Conservation (phyloP, 345 rosid genomes). For the Leavenworthia alabamica region DNA sequence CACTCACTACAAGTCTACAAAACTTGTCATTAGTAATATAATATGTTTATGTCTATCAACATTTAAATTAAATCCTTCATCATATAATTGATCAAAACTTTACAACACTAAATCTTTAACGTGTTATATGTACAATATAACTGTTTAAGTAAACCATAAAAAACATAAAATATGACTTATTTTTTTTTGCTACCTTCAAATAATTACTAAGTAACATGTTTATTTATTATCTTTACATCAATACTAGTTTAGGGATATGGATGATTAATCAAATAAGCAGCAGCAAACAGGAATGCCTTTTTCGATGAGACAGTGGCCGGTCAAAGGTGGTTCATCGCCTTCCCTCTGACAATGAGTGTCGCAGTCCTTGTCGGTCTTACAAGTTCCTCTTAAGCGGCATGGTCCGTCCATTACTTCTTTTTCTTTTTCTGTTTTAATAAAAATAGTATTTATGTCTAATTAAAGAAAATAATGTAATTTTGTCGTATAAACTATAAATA, state of each 20-base stretch:
- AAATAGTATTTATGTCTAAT: too few relatives aligned
- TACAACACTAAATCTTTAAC: too few relatives aligned
- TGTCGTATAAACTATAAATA: too few relatives aligned
- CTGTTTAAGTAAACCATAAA: too few relatives aligned
- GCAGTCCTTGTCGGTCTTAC: conserved; percentile 12
- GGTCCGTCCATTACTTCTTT: conserved; percentile 23
- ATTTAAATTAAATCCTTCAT: too few relatives aligned
- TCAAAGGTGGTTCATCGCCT: not conserved
- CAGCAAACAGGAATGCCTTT: conserved; percentile 24
- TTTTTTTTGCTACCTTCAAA: not conserved
- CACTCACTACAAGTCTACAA: too few relatives aligned
- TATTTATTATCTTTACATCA: not conserved
- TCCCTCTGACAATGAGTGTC: conserved; percentile 20
- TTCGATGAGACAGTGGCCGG: conserved; percentile 17
- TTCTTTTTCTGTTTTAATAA: not conserved
- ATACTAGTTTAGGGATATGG: not conserved
- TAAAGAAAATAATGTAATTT: too few relatives aligned
- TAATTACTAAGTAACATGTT: not conserved
- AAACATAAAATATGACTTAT: conserved; percentile 6
- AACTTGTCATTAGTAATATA: too few relatives aligned
- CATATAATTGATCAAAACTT: too few relatives aligned
- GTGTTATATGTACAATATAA: too few relatives aligned
- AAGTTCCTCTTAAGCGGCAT: conserved; percentile 29
- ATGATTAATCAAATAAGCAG: conserved; percentile 23
- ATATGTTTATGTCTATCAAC: too few relatives aligned